Base-by-base conservation (phyloP, 148 eudicot genomes). In the Rhododendron griersonianum region DNA sequence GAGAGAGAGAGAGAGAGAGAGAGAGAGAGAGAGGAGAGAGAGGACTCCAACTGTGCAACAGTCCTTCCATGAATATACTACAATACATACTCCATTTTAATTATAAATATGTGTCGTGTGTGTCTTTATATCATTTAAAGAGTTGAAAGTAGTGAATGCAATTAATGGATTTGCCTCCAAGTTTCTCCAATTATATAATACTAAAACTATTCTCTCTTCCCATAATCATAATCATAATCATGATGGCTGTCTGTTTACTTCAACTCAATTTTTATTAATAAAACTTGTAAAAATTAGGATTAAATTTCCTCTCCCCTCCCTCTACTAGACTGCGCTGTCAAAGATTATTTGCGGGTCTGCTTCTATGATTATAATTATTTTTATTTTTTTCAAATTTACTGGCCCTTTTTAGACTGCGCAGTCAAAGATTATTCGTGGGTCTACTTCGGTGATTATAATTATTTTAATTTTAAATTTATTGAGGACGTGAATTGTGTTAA, bases 151-250 rank as follows among this genome's bases (percentile, higher is more conserved):
- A 78, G 82, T 86, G 83, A 85, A 51, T 76, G 84, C 81, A 86
- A 75, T 88, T 88, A 84, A 90, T 90, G 90, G 39, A 30, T 86
- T 90, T 86, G 82, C 33, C 84, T 88, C 90, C 90, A 90, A 88
- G 69, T 9, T 80, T 39, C 61, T 65, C 50, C 19, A 1, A 33
- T 11, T 35, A 71, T 19, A 50, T 84, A 28, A 18, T 30, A 81
- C 33, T 1, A 28, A 44, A 45, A 13, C 7, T 7, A 80, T 7
- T 80, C 23, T 80, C 23, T 80, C 59, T 80, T 30, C 13, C 2
- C 9, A 39, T 75, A 71, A 71, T 14, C 39, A 71, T 30, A 2
- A 65, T 65, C 16, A 53, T 53, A 14, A 41, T 41, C 51, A 48
- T 48, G 11, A 11, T 48, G 13, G 28, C 9, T 63, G 25, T 2